Percentiles rank a stretch among this genome's conserved stretches.
Conservation (phyloP, 345 rosid genomes). For the Dovyalis caffra region DNA sequence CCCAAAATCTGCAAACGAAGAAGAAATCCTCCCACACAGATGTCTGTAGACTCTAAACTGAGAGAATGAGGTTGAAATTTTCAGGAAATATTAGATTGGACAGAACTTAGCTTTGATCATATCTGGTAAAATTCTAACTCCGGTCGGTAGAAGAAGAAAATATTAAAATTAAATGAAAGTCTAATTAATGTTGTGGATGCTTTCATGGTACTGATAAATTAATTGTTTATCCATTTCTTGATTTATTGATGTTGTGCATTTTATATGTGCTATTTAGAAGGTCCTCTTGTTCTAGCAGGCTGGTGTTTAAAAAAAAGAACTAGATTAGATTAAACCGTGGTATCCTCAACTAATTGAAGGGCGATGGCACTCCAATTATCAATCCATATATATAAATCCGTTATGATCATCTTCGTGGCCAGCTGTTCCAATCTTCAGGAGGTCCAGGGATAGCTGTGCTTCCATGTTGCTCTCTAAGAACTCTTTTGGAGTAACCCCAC, state of each 20-base stretch:
- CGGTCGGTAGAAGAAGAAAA: background rate
- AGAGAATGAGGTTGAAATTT: background rate
- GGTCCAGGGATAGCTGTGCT: background rate
- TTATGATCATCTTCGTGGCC: background rate
- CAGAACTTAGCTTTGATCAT: background rate
- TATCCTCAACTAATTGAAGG: background rate
- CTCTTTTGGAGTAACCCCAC: background rate
- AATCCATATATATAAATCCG: background rate
- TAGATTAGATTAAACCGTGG: background rate
- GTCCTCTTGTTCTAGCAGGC: background rate
- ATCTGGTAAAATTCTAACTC: background rate
- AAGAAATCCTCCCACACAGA: background rate
- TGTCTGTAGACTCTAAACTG: background rate
- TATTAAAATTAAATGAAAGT: too few relatives aligned
- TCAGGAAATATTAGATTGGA: background rate
- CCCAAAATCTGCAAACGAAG: too few relatives aligned
- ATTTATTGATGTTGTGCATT: background rate
- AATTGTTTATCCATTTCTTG: background rate
- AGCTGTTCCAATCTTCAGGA: background rate
- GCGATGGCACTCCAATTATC: background rate
- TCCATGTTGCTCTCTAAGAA: background rate
- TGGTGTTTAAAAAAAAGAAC: background rate
- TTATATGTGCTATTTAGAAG: background rate
- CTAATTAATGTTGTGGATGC: background rate
- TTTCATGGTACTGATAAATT: too few relatives aligned